These are phyloP conservation scores for Pneumocystis murina DNA, from an alignment of 1,139 yeast species.

Conservation along the genomic window DNA sequence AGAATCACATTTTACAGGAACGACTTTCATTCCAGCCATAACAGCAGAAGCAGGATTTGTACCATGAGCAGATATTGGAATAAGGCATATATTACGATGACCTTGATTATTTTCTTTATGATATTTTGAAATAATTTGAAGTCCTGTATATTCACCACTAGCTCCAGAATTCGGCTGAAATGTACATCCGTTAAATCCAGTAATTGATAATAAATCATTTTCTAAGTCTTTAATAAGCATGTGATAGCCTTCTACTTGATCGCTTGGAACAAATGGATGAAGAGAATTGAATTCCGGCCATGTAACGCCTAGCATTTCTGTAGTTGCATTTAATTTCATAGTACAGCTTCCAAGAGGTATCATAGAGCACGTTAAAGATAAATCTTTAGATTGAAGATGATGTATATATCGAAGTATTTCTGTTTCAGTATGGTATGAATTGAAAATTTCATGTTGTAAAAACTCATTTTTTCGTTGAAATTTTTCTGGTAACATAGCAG, in stretches of 20 bases:
- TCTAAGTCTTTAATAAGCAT: constrained; percentile 64
- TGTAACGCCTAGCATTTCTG: constrained; percentile 83
- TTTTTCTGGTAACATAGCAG: constrained; percentile 33
- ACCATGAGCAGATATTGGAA: constrained; percentile 96
- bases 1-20: constrained; percentile 70
- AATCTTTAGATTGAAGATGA: constrained; percentile 69
- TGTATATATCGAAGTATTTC: constrained; percentile 85
- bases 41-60: constrained; percentile 98
- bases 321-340: constrained; percentile 91
- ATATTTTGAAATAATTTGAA: constrained; percentile 71
- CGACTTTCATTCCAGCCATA: constrained; percentile 89
- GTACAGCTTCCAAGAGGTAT: constrained; percentile 96
- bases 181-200: constrained; percentile 89
- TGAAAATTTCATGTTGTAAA: constrained; percentile 64
- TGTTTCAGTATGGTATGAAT: constrained; percentile 82
- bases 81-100: constrained; percentile 71
- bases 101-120: constrained; percentile 51
- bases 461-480: constrained; percentile 48
- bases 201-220: constrained; percentile 72
- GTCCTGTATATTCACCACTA: constrained; percentile 93
- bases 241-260: constrained; percentile 75
- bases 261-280: constrained; percentile 84
- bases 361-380: constrained; percentile 91
- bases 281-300: constrained; percentile 83
- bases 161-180: constrained; percentile 97